Conservation (phyloP, 192 early-diverging fungal species). For the Coemansia sp. region DNA sequence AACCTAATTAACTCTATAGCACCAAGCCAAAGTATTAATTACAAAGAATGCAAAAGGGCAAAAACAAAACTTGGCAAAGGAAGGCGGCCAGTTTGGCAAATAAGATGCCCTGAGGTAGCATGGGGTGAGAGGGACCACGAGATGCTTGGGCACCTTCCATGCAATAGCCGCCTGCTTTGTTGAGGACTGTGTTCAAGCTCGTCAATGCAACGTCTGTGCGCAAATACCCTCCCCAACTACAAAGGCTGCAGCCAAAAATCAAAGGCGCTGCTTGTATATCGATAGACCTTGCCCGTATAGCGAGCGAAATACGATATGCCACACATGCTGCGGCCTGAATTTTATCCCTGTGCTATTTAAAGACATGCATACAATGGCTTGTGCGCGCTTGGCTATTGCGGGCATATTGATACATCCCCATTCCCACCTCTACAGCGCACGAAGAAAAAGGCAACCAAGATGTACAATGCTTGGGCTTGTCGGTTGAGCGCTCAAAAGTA, state of each 20-base stretch:
- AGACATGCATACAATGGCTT: background rate
- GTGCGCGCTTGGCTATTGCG: background rate
- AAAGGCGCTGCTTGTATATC: background rate
- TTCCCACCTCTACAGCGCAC: background rate
- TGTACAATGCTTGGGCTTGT: no score
- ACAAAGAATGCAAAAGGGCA: background rate
- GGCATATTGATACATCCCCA: background rate
- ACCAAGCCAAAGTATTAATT: background rate
- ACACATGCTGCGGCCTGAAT: background rate
- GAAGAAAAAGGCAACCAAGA: no score
- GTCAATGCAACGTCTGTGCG: background rate
- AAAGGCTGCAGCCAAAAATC: background rate
- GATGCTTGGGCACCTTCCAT: background rate
- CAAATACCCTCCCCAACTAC: background rate
- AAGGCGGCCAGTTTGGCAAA: background rate
- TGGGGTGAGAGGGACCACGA: slow-evolving; percentile 1
- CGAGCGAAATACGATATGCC: background rate
- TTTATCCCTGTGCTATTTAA: background rate
- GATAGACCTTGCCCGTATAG: background rate
- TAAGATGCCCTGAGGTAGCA: background rate
- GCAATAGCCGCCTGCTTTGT: background rate
- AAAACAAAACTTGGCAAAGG: background rate
- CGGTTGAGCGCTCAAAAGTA: no score
- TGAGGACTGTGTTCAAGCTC: background rate
- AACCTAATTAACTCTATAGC: background rate